Conservation (phyloP, 441 rosid species). For the Pelargonium australe region DNA sequence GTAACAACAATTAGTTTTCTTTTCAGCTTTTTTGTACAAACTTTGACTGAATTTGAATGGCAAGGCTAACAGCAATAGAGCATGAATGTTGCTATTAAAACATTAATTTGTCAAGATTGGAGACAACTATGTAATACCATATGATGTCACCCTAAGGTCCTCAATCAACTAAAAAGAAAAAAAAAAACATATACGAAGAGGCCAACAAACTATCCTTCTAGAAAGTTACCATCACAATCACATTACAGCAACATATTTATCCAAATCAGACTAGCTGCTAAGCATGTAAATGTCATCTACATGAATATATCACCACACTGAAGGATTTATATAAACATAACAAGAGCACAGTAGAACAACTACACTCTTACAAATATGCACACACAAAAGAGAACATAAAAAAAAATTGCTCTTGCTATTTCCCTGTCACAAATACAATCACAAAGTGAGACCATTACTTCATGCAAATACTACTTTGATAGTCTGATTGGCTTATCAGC, state of each 20-base stretch:
- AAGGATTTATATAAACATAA: not conserved
- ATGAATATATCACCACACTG: not conserved
- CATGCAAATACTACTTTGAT: conserved; percentile 1
- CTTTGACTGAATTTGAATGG: no score
- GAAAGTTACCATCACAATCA: not conserved
- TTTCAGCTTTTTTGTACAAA: no score
- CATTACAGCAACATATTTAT: not conserved
- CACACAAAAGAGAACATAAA: no score
- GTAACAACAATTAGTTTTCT: no score
- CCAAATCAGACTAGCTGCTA: not conserved
- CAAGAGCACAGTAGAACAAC: not conserved
- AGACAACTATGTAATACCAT: no score
- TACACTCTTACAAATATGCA: not conserved
- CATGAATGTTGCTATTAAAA: not conserved
- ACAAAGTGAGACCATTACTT: not conserved
- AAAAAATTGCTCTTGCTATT: not conserved
- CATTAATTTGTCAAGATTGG: no score
- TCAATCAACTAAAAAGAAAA: no score
- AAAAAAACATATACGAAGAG: no score
- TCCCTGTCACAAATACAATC: not conserved
- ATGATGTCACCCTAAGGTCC: no score
- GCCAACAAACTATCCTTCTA: not conserved
- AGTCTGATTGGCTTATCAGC: not conserved
- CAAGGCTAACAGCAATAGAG: no score
- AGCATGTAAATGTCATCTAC: not conserved